Evolutionary conservation across 495 filamentous ascomycete genomes (phyloP).

Genomic region (Lepraria neglecta): DNA sequence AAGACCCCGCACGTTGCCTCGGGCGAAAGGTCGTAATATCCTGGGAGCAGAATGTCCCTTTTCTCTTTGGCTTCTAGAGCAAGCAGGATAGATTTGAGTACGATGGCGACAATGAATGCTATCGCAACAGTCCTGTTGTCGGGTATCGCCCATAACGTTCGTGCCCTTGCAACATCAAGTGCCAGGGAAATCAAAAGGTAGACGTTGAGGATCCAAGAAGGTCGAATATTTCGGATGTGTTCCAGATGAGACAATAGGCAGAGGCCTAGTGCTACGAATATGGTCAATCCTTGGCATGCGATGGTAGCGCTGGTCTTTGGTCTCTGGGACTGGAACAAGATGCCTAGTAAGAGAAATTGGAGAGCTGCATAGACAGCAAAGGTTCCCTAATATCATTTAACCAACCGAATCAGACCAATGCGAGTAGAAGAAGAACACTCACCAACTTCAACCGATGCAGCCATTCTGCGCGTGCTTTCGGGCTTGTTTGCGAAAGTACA

Average conservation of each 20-base stretch:
- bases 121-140: slow-evolving; percentile 34
- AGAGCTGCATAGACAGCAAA: slow-evolving; percentile 39
- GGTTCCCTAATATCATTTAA: slow-evolving; percentile 29
- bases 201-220: slow-evolving; percentile 53
- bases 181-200: slow-evolving; percentile 57
- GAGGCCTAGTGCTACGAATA: slow-evolving; percentile 40
- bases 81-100: slow-evolving; percentile 45
- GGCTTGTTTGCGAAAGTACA: slow-evolving; percentile 37
- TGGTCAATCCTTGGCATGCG: slow-evolving; percentile 40
- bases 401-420: not conserved
- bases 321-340: slow-evolving; percentile 41
- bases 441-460: slow-evolving; percentile 39
- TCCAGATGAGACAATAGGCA: slow-evolving; percentile 49
- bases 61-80: slow-evolving; percentile 53
- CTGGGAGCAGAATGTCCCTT: slow-evolving; percentile 38
- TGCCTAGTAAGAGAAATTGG: slow-evolving; percentile 43
- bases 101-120: slow-evolving; percentile 44
- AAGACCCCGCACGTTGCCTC: slow-evolving; percentile 56
- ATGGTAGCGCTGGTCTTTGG: slow-evolving; percentile 41
- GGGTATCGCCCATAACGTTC: slow-evolving; percentile 54
- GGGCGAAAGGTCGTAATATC: slow-evolving; percentile 44
- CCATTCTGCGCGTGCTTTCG: not conserved
- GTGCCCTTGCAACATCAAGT: slow-evolving; percentile 48
- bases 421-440: slow-evolving; percentile 23
- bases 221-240: slow-evolving; percentile 49